Base-by-base conservation (phyloP, 2,329 filamentous ascomycete species). In the Trichophyton benhamiae region DNA sequence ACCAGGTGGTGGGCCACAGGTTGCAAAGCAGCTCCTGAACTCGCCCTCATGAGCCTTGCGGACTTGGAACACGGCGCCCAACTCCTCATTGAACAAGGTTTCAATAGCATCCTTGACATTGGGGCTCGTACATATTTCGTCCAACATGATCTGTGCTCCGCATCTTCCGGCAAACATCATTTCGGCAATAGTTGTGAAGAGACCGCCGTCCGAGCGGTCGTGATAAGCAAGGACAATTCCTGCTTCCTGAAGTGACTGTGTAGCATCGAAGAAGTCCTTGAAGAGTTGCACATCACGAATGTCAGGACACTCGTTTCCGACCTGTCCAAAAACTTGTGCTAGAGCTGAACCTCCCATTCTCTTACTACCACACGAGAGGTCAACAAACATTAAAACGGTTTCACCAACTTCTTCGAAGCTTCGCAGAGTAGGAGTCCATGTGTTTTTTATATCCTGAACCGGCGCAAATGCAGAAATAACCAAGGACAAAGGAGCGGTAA, bases 91-190 rank as follows among this genome's bases (percentile, higher is more conserved):
- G 83, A 99, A 97, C 20, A 99, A 82, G 0, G 87, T 83, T 61
- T 90, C 84, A 6, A 96, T 77, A 17, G 95, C 75, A 68, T 85
- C 80, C 53, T 83, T 77, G 8, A 81, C 81, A 49, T 85, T 80
- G 25, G 83, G 84, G 63, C 83, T 84, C 30, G 82, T 76, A 65
- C 74, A 78, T 53, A 79, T 76, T 60, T 82, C 83, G 71, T 96
- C 91, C 62, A 96, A 79, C 80, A 89, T 87, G 63, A 97, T 80
- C 67, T 95, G 88, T 33, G 90, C 82, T 64, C 92, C 94, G 69
- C 89, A 95, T 61, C 91, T 87, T 30, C 94, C 94, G 36, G 94
- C 92, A 72, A 97, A 97, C 84, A 95, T 95, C 94, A 97, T 97
- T 76, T 99, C 94, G 2, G 86, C 89, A 38, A 97, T 77, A 4